Evolutionary conservation across 495 filamentous ascomycete species (phyloP).

Genomic region (Tuber melanosporum): DNA sequence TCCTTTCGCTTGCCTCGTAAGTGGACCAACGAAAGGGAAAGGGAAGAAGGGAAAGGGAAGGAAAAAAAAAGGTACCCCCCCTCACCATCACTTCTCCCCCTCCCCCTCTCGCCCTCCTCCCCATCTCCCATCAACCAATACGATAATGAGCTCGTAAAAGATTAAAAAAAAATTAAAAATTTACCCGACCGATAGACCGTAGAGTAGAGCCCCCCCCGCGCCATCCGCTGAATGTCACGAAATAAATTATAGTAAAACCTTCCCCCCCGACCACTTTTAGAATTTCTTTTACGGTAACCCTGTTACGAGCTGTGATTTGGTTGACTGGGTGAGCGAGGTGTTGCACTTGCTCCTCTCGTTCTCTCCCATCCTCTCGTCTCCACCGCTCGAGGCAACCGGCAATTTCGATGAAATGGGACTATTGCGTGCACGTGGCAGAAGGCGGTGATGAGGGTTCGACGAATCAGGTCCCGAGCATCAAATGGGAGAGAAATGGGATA

Average conservation of each 20-base stretch:
- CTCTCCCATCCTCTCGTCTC: slow-evolving; percentile 12
- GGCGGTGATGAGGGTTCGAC: slow-evolving; percentile 17
- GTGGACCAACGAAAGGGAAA: neutral
- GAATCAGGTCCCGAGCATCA: slow-evolving; percentile 22
- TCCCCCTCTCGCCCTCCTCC: neutral
- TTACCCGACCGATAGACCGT: slow-evolving; percentile 5
- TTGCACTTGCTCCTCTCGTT: slow-evolving; percentile 13
- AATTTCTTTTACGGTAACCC: slow-evolving; percentile 4
- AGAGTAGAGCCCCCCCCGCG: slow-evolving; percentile 14
- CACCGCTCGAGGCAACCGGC: slow-evolving; percentile 2
- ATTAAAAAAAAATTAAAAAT: neutral
- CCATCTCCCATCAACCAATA: slow-evolving; percentile 2
- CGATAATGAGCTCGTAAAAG: neutral
- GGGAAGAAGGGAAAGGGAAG: neutral
- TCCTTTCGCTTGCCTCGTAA: too few species aligned
- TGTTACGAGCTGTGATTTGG: slow-evolving; percentile 8
- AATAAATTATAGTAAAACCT: slow-evolving; percentile 11
- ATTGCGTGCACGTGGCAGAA: slow-evolving; percentile 36
- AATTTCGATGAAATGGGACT: slow-evolving; percentile 7
- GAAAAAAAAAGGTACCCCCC: neutral
- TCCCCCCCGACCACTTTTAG: slow-evolving; percentile 2
- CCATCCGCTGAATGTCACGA: slow-evolving; percentile 13
- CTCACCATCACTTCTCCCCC: neutral
- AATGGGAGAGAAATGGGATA: slow-evolving; percentile 11
- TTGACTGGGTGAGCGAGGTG: slow-evolving; percentile 18